These are phyloP conservation scores for Exophiala dermatitidis DNA, from an alignment of 2,329 filamentous ascomycete genomes.

Conservation along the genomic window DNA sequence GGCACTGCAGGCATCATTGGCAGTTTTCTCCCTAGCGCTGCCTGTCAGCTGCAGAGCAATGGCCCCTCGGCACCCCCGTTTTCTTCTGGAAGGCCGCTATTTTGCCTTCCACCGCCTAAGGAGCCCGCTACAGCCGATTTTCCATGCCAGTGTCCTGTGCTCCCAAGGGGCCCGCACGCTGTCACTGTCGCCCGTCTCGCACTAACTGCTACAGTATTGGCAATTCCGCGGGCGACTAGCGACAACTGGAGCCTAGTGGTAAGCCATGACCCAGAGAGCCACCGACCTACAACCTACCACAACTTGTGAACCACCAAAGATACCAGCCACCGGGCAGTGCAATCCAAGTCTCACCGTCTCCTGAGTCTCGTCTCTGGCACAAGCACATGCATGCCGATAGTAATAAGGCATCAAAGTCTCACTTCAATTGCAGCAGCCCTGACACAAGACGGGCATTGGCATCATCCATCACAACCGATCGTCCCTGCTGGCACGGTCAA, in stretches of 20 bases:
- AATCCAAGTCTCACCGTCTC: not conserved
- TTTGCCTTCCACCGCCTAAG: constrained; percentile 11
- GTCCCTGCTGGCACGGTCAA: too few relatives aligned
- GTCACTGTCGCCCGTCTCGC: constrained; percentile 1
- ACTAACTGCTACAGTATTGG: not conserved
- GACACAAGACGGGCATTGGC: not conserved
- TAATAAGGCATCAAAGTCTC: not conserved
- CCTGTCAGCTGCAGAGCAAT: not conserved
- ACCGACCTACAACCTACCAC: too few relatives aligned
- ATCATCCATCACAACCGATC: too few relatives aligned
- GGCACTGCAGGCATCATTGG: not conserved
- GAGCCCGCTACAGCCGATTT: not conserved
- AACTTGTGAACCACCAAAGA: not conserved
- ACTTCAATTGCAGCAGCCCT: not conserved
- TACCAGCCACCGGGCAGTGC: not conserved
- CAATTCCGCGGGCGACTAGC: not conserved
- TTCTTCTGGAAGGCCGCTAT: constrained; percentile 19
- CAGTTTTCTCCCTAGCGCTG: not conserved
- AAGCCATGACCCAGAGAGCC: too few relatives aligned
- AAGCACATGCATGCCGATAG: not conserved
- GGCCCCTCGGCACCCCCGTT: constrained; percentile 6
- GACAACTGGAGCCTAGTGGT: not conserved
- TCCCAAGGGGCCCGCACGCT: not conserved
- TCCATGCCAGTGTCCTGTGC: not conserved
- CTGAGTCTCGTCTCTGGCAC: not conserved